A percentile compares a stretch with the other conserved stretches of the same genome.
phyloP scores from a whole-genome alignment of 1,284 basidiomycete species.

The Malassezia globosa region DNA sequence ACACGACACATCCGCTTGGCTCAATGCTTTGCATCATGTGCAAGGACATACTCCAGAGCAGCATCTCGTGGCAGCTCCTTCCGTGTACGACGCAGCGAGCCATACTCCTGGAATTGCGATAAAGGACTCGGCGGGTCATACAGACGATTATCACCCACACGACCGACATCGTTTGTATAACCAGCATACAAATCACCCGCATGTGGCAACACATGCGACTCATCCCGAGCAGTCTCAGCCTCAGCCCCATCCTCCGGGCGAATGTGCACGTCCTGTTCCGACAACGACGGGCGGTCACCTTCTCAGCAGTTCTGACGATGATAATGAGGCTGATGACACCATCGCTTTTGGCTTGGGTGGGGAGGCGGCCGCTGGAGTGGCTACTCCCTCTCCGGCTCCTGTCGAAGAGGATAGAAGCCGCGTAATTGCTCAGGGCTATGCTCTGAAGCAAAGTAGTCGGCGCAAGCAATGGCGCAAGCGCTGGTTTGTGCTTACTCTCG shows the following conservation, averaged over 20 bases:
- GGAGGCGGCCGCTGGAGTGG: not conserved
- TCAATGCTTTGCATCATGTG: conserved; percentile 66
- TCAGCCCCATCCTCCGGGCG: not conserved
- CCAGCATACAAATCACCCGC: too few species aligned
- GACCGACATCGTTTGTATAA: too few species aligned
- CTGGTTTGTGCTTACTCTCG: conserved; percentile 48
- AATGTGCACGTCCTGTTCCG: too few species aligned
- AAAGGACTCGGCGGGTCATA: too few species aligned
- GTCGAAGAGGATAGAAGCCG: conserved; percentile 26
- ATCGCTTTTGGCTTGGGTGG: conserved; percentile 27
- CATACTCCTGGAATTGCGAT: not conserved
- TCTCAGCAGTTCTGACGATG: conserved; percentile 34
- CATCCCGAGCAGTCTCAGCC: not conserved
- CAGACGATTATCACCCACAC: too few species aligned
- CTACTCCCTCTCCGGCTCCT: not conserved
- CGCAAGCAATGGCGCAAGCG: conserved; percentile 85
- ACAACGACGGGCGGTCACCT: not conserved
- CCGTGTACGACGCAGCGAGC: not conserved
- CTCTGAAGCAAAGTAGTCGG: conserved; percentile 92
- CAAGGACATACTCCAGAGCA: conserved; percentile 52
- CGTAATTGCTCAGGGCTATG: conserved; percentile 58
- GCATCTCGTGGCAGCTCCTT: not conserved
- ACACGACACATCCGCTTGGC: conserved; percentile 71
- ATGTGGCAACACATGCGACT: not conserved
- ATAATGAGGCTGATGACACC: conserved; percentile 32